phyloP scores from a whole-genome alignment of 2,329 filamentous ascomycete species.

The Colletotrichum caudatum region DNA sequence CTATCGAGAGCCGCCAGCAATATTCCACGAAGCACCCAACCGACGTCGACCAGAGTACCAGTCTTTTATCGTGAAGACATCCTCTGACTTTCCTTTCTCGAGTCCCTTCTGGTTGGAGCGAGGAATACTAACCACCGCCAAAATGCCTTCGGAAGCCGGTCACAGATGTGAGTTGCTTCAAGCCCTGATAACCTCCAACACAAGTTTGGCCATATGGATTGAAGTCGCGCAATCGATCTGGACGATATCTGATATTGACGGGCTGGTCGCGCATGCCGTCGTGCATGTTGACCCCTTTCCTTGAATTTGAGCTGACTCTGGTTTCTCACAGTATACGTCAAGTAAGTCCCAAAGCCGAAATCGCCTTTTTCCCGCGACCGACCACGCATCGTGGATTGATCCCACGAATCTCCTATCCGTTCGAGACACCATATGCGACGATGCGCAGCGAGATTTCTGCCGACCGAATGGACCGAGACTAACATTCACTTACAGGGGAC shows the following conservation, averaged over 20 bases:
- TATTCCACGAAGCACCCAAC: conserved; percentile 34
- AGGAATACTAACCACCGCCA: conserved; percentile 66
- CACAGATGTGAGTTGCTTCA: conserved; percentile 81
- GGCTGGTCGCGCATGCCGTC: background rate
- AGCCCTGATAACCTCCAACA: conserved; percentile 14
- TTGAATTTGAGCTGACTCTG: conserved; percentile 53
- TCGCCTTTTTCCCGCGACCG: conserved; percentile 10
- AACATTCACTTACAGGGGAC: conserved; percentile 73
- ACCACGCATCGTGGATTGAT: conserved; percentile 18
- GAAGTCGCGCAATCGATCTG: background rate
- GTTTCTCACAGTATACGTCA: conserved; percentile 78
- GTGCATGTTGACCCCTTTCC: background rate
- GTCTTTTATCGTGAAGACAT: conserved; percentile 52
- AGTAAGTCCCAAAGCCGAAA: conserved; percentile 71
- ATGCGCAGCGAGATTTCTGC: background rate
- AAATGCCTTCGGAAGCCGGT: conserved; percentile 89
- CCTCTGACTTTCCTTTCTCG: conserved; percentile 54
- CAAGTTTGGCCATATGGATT: conserved; percentile 19
- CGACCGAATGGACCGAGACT: conserved; percentile 23
- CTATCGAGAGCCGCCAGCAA: conserved; percentile 15
- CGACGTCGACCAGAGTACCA: conserved; percentile 44
- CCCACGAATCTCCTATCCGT: conserved; percentile 10
- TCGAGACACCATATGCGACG: conserved; percentile 9
- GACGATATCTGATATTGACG: background rate
- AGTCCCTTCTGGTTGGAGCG: conserved; percentile 60